Percentiles rank a stretch among this genome's conserved stretches.
phyloP scores from a whole-genome alignment of 331 rosid species.

The Erythrophleum ivorense region DNA sequence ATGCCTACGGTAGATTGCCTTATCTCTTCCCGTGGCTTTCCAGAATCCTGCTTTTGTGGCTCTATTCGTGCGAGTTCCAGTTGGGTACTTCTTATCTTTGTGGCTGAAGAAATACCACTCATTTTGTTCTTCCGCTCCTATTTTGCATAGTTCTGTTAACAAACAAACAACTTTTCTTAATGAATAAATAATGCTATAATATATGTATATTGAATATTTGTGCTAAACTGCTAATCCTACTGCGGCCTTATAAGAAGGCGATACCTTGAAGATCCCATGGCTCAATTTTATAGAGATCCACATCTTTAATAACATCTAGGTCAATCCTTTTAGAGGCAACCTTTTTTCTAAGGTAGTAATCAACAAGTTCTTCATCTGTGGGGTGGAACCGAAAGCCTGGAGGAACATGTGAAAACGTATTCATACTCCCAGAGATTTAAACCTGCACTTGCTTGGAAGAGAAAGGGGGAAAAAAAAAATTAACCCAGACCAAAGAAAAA shows the following conservation, averaged over 20 bases:
- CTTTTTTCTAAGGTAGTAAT: constrained; percentile 70
- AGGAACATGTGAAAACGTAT: constrained; percentile 64
- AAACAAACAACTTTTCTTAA: not conserved
- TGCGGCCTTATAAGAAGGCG: not conserved
- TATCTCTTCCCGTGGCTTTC: constrained; percentile 82
- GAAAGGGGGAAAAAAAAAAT: not conserved
- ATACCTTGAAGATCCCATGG: constrained; percentile 85
- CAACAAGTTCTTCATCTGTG: constrained; percentile 76
- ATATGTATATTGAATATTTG: not conserved
- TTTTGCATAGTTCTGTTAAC: constrained; percentile 60
- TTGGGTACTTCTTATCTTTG: constrained; percentile 78
- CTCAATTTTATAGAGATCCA: constrained; percentile 71
- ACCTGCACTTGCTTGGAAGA: constrained; percentile 47
- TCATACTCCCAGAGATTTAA: constrained; percentile 46
- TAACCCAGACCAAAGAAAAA: not conserved
- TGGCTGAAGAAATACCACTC: constrained; percentile 83
- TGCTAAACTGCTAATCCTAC: not conserved
- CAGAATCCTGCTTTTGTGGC: constrained; percentile 83
- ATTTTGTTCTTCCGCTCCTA: constrained; percentile 58
- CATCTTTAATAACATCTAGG: constrained; percentile 65
- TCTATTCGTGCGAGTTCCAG: constrained; percentile 72
- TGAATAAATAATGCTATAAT: not conserved
- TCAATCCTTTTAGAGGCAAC: constrained; percentile 64
- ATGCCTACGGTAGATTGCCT: constrained; percentile 56
- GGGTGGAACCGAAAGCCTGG: constrained; percentile 84